These are phyloP conservation scores for Fusarium acutatum DNA, from an alignment of 2,329 filamentous ascomycete genomes.

Conservation along the genomic window DNA sequence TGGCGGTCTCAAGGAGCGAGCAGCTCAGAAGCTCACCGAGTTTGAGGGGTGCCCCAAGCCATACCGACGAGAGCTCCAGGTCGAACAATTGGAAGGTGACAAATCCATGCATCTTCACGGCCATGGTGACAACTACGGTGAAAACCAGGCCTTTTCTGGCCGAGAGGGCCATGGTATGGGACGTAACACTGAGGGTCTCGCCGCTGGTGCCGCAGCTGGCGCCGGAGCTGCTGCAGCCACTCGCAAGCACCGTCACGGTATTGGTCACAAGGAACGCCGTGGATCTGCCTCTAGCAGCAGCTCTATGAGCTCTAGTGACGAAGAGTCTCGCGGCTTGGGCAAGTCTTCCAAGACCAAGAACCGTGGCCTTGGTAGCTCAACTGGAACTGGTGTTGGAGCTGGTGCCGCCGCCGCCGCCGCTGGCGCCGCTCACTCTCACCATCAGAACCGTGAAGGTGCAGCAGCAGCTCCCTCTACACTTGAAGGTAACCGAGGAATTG, in stretches of 20 bases:
- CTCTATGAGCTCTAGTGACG: constrained; percentile 20
- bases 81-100: constrained; percentile 22
- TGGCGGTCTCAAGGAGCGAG: constrained; percentile 61
- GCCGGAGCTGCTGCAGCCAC: constrained; percentile 9
- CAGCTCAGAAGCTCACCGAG: constrained; percentile 62
- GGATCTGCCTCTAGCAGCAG: constrained; percentile 27
- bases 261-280: constrained; percentile 12
- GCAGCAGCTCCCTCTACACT: not conserved
- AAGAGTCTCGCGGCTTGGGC: constrained; percentile 24
- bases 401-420: not conserved
- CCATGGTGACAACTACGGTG: constrained; percentile 23
- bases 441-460: constrained; percentile 6
- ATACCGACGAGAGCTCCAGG: constrained; percentile 8
- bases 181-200: constrained; percentile 13
- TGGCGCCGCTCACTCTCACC: constrained; percentile 21
- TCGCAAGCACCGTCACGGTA: constrained; percentile 18
- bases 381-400: constrained; percentile 6
- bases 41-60: constrained; percentile 68
- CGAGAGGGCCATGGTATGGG: constrained; percentile 14
- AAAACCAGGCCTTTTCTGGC: not conserved
- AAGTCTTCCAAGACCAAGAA: constrained; percentile 22
- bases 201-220: constrained; percentile 15
- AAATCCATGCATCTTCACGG: constrained; percentile 28
- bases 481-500: not conserved
- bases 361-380: constrained; percentile 15